Evolutionary conservation across 768 basidiomycete species (phyloP).

Genomic region (Lyophyllum semitale): DNA sequence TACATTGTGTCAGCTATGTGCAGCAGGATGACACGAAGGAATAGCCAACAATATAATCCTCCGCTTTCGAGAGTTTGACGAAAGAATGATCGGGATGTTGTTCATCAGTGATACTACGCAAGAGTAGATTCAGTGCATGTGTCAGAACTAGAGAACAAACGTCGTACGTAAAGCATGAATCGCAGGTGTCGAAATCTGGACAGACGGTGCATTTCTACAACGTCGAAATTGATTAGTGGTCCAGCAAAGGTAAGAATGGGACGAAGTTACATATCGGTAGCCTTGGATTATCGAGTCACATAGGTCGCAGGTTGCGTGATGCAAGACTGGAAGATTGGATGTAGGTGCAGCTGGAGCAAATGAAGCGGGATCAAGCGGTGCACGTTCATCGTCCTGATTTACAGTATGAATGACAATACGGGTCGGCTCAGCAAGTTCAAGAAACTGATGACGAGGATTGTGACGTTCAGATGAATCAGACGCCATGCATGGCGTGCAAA

Average conservation of each 20-base stretch:
- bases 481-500: conserved; percentile 61
- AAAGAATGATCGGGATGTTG: conserved; percentile 82
- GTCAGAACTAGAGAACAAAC: background rate
- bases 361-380: conserved; percentile 8
- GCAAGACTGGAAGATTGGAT: conserved; percentile 35
- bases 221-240: background rate
- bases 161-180: conserved; percentile 62
- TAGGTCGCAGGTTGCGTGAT: conserved; percentile 73
- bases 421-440: conserved; percentile 66
- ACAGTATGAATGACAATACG: conserved; percentile 67
- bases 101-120: conserved; percentile 57
- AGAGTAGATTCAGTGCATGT: background rate
- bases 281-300: conserved; percentile 75
- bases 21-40: background rate
- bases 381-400: conserved; percentile 40
- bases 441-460: conserved; percentile 69
- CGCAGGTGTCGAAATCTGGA: conserved; percentile 85
- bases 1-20: background rate
- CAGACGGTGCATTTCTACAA: conserved; percentile 75
- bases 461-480: conserved; percentile 52
- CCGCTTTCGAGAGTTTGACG: conserved; percentile 54
- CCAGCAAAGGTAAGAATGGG: conserved; percentile 1
- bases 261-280: conserved; percentile 58
- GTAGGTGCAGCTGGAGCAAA: conserved; percentile 14
- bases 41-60: conserved; percentile 59